These are phyloP conservation scores for Monilinia vaccinii-corymbosi DNA, from an alignment of 2,329 filamentous ascomycete species.

Conservation along the genomic window DNA sequence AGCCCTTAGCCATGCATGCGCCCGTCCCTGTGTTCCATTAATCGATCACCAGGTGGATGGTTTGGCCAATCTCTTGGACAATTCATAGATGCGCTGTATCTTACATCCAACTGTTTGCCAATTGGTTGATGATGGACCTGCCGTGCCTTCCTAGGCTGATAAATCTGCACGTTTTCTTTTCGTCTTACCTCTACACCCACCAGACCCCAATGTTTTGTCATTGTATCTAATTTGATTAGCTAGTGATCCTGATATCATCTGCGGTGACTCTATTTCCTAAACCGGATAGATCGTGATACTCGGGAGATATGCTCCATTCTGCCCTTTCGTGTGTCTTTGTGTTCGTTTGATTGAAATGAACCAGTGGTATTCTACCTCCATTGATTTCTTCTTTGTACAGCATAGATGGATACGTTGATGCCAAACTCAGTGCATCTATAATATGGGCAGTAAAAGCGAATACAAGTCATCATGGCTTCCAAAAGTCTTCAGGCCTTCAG, in stretches of 20 bases:
- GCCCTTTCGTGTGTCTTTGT: not conserved
- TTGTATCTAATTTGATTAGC: not conserved
- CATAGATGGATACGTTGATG: not conserved
- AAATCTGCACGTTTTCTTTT: too few relatives aligned
- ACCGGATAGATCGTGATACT: not conserved
- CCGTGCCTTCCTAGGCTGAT: not conserved
- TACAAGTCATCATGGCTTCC: conserved; percentile 25
- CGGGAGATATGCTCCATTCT: not conserved
- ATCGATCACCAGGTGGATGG: too few relatives aligned
- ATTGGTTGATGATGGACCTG: not conserved
- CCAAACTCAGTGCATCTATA: not conserved
- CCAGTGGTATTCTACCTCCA: not conserved
- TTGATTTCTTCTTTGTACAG: not conserved
- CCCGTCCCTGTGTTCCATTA: not conserved
- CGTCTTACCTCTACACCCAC: not conserved
- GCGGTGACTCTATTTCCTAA: not conserved
- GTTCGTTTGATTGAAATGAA: not conserved
- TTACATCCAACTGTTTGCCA: not conserved
- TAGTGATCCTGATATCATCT: not conserved
- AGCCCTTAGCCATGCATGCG: not conserved
- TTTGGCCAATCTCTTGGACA: not conserved
- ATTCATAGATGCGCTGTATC: not conserved
- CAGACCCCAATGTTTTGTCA: not conserved
- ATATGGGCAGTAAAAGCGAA: conserved; percentile 13
- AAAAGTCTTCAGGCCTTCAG: conserved; percentile 17